A percentile compares a stretch with the other conserved stretches of the same genome.
These are phyloP conservation scores for Jatropha podagrica DNA, from an alignment of 441 rosid genomes.

Conservation along the genomic window DNA sequence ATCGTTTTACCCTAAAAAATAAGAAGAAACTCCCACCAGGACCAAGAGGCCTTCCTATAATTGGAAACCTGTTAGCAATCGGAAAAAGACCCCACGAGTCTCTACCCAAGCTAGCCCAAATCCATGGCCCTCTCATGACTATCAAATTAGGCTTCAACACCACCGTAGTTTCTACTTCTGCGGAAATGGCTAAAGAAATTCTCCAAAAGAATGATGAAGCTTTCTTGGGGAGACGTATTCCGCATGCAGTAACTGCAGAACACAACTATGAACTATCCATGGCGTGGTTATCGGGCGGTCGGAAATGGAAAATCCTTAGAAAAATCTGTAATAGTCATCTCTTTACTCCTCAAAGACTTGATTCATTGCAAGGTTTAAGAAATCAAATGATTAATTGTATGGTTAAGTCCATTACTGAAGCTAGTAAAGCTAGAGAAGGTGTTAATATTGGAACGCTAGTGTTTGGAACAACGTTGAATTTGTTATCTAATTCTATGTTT, in stretches of 20 bases:
- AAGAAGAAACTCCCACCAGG: slow-evolving; percentile 6
- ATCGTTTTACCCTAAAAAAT: background rate
- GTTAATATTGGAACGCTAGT: background rate
- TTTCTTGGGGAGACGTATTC: background rate
- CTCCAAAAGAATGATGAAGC: background rate
- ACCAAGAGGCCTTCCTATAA: background rate
- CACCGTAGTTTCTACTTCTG: slow-evolving; percentile 3
- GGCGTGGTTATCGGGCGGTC: background rate
- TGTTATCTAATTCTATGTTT: background rate
- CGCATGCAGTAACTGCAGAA: slow-evolving; percentile 2
- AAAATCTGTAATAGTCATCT: background rate
- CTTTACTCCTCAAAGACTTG: background rate
- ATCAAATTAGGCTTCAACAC: background rate
- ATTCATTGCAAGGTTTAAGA: background rate
- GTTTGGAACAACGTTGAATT: slow-evolving; percentile 1
- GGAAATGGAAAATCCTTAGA: slow-evolving; percentile 5
- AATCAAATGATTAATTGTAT: background rate
- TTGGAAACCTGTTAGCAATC: background rate
- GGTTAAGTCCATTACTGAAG: background rate
- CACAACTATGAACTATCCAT: background rate
- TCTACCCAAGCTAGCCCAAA: background rate
- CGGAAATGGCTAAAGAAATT: slow-evolving; percentile 3
- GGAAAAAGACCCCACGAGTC: background rate
- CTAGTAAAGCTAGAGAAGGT: background rate
- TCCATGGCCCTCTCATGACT: slow-evolving; percentile 6